Evolutionary conservation across 352 stramenopile species (phyloP).

Genomic region (Phytophthora pinifolia): DNA sequence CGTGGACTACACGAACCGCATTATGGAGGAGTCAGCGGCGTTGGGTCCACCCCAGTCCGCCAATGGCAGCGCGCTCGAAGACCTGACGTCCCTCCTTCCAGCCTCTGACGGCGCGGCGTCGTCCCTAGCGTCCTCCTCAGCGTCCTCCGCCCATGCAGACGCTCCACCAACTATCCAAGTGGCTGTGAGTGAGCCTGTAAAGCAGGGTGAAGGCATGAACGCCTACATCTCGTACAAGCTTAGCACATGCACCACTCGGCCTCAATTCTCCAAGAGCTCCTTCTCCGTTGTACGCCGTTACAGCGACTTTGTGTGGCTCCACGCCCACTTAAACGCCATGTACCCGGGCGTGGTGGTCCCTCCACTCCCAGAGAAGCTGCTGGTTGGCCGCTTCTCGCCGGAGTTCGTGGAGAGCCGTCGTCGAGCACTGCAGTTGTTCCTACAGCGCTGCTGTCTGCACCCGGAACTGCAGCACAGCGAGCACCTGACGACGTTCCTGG

Average conservation of each 20-base stretch:
- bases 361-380: constrained; percentile 95
- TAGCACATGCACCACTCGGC: constrained; percentile 66
- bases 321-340: constrained; percentile 84
- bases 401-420: constrained; percentile 91
- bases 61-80: constrained; percentile 5
- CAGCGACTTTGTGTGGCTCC: constrained; percentile 97
- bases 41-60: constrained; percentile 5
- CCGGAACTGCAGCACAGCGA: constrained; percentile 85
- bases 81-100: constrained; percentile 20
- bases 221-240: constrained; percentile 98
- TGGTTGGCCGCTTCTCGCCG: constrained; percentile 93
- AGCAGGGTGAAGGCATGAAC: constrained; percentile 97
- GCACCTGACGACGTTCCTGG: constrained; percentile 83
- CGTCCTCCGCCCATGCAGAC: constrained; percentile 5
- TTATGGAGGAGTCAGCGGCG: constrained; percentile 48
- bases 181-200: constrained; percentile 94
- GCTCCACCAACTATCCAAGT: constrained; percentile 64
- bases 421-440: constrained; percentile 77
- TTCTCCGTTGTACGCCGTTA: constrained; percentile 93
- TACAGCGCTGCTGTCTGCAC: constrained; percentile 76
- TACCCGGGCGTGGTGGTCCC: constrained; percentile 93
- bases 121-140: constrained; percentile 6
- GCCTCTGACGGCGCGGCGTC: not conserved
- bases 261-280: constrained; percentile 83
- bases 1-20: constrained; percentile 80